A percentile compares a stretch with the other conserved stretches of the same genome.
These are phyloP conservation scores for Trichoderma citrinoviride DNA, from an alignment of 2,329 filamentous ascomycete species.

Conservation along the genomic window DNA sequence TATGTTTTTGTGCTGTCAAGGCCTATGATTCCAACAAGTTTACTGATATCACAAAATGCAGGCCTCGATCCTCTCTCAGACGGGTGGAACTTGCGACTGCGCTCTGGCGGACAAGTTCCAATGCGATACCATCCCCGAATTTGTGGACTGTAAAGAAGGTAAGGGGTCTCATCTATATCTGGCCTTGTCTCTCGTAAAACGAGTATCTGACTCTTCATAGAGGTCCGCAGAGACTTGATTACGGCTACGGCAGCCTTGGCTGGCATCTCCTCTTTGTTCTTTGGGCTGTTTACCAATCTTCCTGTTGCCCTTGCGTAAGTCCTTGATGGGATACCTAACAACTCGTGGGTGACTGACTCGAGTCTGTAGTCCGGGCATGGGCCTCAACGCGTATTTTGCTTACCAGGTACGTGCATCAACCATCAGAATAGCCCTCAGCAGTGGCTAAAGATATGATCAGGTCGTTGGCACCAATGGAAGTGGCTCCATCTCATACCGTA, in stretches of 20 bases:
- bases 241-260: conserved; percentile 81
- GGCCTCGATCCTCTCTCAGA: conserved; percentile 69
- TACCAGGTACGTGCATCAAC: conserved; percentile 47
- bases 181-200: not conserved
- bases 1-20: conserved; percentile 31
- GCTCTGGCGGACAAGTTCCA: conserved; percentile 41
- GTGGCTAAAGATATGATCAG: conserved; percentile 7
- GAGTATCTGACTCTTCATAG: conserved; percentile 33
- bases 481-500: conserved; percentile 55
- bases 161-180: not conserved
- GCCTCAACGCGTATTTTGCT: conserved; percentile 65
- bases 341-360: not conserved
- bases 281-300: conserved; percentile 79
- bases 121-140: conserved; percentile 50
- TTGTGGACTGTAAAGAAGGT: conserved; percentile 49
- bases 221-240: conserved; percentile 71
- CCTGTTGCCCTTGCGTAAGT: conserved; percentile 49
- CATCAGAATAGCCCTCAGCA: too few species aligned
- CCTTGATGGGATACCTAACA: too few species aligned
- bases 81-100: conserved; percentile 75
- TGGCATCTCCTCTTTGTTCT: conserved; percentile 70
- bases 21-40: not conserved
- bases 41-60: conserved; percentile 37
- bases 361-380: conserved; percentile 58
- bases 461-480: conserved; percentile 60